Evolutionary conservation across 1,284 basidiomycete species (phyloP).

Genomic region (Hemileia vastatrix): DNA sequence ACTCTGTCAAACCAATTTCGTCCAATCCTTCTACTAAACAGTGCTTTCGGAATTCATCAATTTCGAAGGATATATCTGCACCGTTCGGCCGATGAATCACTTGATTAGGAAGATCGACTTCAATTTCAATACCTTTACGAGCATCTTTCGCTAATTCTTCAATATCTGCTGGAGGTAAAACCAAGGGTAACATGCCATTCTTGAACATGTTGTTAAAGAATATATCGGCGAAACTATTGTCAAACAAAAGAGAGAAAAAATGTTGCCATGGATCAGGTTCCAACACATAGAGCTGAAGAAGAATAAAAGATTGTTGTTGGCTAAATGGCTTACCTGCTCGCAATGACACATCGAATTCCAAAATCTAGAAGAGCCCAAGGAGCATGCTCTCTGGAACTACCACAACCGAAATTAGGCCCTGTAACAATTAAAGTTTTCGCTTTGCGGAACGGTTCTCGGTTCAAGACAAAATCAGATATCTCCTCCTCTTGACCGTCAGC

Average conservation of each 20-base stretch:
- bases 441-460: conserved; percentile 68
- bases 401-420: conserved; percentile 88
- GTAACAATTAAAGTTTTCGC: conserved; percentile 79
- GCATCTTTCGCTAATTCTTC: conserved; percentile 68
- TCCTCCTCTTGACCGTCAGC: conserved; percentile 53
- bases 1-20: conserved; percentile 58
- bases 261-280: too few relatives aligned
- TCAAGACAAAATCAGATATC: conserved; percentile 79
- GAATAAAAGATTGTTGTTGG: background rate
- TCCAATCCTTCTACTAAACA: conserved; percentile 88
- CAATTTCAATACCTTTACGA: conserved; percentile 64
- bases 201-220: conserved; percentile 88
- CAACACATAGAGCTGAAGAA: too few relatives aligned
- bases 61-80: conserved; percentile 63
- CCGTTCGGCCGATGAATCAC: conserved; percentile 69
- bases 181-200: conserved; percentile 86
- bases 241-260: background rate
- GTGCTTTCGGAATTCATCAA: conserved; percentile 79
- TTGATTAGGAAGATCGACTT: conserved; percentile 80
- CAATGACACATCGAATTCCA: conserved; percentile 83
- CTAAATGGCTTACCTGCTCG: conserved; percentile 49
- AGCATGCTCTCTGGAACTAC: conserved; percentile 85
- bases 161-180: conserved; percentile 67
- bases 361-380: conserved; percentile 96
- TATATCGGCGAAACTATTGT: conserved; percentile 75